Base-by-base conservation (phyloP, 129 eudicot species). In the Chrysanthemum seticuspe region DNA sequence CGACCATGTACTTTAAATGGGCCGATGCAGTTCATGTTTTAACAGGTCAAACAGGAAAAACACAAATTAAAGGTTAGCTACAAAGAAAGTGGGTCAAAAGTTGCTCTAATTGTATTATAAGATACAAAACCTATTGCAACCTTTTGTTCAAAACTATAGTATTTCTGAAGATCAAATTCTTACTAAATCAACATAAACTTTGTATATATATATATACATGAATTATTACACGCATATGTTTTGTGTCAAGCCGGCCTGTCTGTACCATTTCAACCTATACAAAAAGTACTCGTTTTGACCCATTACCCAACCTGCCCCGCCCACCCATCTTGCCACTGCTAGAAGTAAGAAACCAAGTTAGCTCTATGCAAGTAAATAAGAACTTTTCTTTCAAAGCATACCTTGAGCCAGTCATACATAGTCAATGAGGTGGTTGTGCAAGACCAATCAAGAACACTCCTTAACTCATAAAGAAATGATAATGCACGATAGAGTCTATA, bases 391-490 rank as follows among this genome's bases (percentile, higher is more conserved):
- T 45, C 14, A 27, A 27, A 73, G 2, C 70, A 13, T 61, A 81
- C 88, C 85, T 84, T 84, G 61, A 84, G 79, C 88, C 88, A 84
- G 78, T 84, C 88, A 70, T 84, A 84, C 88, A 84, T 84, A 16
- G 85, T 84, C 63, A 84, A 74, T 3, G 88, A 77, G 12, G 88
- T 84, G 57, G 83, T 81, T 13, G 88, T 74, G 67, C 88, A 84
- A 29, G 88, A 84, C 88, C 88, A 84, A 71, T 84, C 88, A 54
- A 84, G 88, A 71, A 84, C 88, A 19, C 88, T 81, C 71, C 88
- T 78, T 58, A 84, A 78, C 76, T 84, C 88, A 29, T 84, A 81
- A 4, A 84, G 80, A 44, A 84, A 84, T n/a, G 88, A 83, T 13
- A 81, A 62, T n/a, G 85, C 88, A 52, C 83, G 81, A 68, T 84